Conservation (phyloP, 139 green algal genomes). For the Tetradesmus obliquus region DNA sequence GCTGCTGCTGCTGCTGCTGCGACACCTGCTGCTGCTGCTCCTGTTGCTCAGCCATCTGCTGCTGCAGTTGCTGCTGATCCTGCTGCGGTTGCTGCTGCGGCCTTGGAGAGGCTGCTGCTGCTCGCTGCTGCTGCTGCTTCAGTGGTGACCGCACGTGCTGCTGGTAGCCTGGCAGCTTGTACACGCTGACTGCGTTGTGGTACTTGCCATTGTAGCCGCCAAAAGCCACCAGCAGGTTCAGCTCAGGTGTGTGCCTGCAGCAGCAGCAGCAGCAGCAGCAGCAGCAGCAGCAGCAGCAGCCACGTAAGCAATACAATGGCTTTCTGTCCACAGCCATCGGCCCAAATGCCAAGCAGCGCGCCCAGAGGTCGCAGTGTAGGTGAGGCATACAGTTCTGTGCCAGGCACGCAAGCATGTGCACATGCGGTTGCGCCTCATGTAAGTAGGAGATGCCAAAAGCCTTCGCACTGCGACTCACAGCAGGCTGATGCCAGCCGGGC, state of each 20-base stretch:
- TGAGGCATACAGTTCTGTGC: too few relatives aligned
- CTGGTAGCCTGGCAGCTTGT: conserved; percentile 39
- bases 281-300: not conserved
- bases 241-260: conserved; percentile 35
- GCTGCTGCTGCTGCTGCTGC: conserved; percentile 11
- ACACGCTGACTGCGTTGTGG: conserved; percentile 63
- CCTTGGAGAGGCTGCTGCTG: not conserved
- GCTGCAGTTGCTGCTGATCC: not conserved
- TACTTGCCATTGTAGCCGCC: conserved; percentile 89
- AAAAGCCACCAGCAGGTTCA: conserved; percentile 74
- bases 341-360: too few relatives aligned
- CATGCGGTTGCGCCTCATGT: too few relatives aligned
- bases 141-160: not conserved
- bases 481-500: too few relatives aligned
- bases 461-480: too few relatives aligned
- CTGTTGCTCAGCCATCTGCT: not conserved
- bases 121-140: not conserved
- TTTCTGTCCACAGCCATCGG: not conserved
- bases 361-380: too few relatives aligned
- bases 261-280: not conserved
- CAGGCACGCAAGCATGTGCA: too few relatives aligned
- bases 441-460: too few relatives aligned
- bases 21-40: conserved; percentile 11
- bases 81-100: conserved; percentile 36
- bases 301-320: not conserved